phyloP scores from a whole-genome alignment of 1,139 yeast species.

The Maudiozyma humilis region DNA sequence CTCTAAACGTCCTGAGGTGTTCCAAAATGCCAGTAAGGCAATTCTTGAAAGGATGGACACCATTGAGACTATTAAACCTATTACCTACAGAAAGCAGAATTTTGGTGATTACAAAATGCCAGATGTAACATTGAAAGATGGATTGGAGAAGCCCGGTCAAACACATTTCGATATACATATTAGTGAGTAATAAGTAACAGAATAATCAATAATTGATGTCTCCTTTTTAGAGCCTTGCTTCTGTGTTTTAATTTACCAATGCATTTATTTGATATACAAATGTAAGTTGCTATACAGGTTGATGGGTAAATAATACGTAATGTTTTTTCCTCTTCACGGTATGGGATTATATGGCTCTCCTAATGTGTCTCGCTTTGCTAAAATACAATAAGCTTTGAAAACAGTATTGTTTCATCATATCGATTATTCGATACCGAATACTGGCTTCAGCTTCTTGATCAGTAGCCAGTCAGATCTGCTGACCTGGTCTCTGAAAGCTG shows the following conservation, averaged over 20 bases:
- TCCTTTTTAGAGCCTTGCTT: no score
- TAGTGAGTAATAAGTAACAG: neutral
- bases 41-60: conserved; percentile 10
- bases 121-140: conserved; percentile 10
- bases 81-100: conserved; percentile 19
- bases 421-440: conserved; percentile 45
- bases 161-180: conserved; percentile 13
- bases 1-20: conserved; percentile 7
- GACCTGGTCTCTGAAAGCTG: conserved; percentile 91
- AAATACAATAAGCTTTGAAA: no score
- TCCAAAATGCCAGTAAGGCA: conserved; percentile 4
- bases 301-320: conserved; percentile 3
- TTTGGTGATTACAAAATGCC: conserved; percentile 20
- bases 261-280: conserved; percentile 6
- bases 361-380: neutral
- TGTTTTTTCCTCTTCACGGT: neutral
- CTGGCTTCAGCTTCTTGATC: conserved; percentile 78
- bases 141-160: conserved; percentile 11
- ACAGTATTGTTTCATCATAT: no score
- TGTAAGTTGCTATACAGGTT: conserved; percentile 3
- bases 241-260: conserved; percentile 4
- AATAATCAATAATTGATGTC: no score
- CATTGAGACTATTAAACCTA: conserved; percentile 12
- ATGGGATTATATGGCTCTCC: neutral
- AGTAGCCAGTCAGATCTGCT: conserved; percentile 92